Evolutionary conservation across 306 rosid species (phyloP), one percentile per base, ranked within the genome.

Genomic region (Medicago ruthenica): DNA sequence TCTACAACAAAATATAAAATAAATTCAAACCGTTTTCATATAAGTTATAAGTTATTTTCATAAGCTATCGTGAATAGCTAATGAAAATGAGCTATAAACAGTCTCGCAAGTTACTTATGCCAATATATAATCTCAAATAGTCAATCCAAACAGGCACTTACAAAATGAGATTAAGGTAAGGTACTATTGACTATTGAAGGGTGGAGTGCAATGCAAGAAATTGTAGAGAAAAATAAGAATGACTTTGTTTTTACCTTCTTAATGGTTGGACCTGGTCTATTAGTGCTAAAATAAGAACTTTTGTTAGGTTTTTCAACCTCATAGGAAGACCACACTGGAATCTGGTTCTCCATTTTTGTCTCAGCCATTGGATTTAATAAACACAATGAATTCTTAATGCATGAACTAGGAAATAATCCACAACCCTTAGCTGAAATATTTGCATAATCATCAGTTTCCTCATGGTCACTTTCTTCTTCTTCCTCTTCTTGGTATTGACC

Each of bases 391-490:
- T 82, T 92, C 75, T 85, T 81, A 24, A 86, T 55, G 63, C 91
- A 72, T 44, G 91, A 81, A 18, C 81, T 73, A 4, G 93, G 84
- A 85, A 96, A 78, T 40, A 92, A 64, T 24, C 98, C 97, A 47
- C 99, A 92, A 76, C 99, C 97, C 82, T 84, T 88, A 31, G 89
- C 81, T 73, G 91, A 76, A 74, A 80, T 74, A 54, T 85, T 73
- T 20, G 74, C 80, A 71, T 81, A 75, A 39, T 79, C 88, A 48
- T 77, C 85, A 60, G 70, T 84, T 65, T 78, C 97, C 34, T 78
- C 97, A 40, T 73, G 84, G 13, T 81, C 96, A 85, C 91, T 92
- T 73, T 88, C 96, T 77, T 80, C 92, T 74, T 89, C 84, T 36
- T 63, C 82, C n/a, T 67, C 89, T 42, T 79, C 88, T 82, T 80